A percentile compares a stretch with the other conserved stretches of the same genome.
Evolutionary conservation across 768 basidiomycete genomes (phyloP).

Genomic region (Pleurotus pulmonarius): DNA sequence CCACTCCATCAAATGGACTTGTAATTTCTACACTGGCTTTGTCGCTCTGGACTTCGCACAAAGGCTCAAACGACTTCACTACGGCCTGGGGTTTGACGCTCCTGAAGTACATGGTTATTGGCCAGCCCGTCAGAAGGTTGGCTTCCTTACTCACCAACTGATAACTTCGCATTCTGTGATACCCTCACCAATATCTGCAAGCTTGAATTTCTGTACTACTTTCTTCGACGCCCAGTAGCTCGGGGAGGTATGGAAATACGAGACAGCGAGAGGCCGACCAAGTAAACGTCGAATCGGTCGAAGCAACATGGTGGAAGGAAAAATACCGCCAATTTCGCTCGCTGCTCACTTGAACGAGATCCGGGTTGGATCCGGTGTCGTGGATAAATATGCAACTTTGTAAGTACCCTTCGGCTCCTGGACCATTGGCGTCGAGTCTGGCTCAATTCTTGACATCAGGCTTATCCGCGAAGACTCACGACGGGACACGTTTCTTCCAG

Average conservation of each 20-base stretch:
- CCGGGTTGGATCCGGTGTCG: conserved; percentile 7
- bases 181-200: conserved; percentile 87
- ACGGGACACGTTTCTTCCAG: no score
- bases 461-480: no score
- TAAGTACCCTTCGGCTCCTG: no score
- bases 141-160: conserved; percentile 57
- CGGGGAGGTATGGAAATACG: conserved; percentile 30
- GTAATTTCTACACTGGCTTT: conserved; percentile 92
- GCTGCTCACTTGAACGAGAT: background rate
- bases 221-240: conserved; percentile 27
- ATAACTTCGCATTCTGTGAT: conserved; percentile 91
- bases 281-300: conserved; percentile 29
- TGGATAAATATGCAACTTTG: background rate
- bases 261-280: conserved; percentile 20
- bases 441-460: no score
- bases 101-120: conserved; percentile 38
- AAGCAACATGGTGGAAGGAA: conserved; percentile 26
- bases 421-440: no score
- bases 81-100: conserved; percentile 47
- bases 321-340: conserved; percentile 12
- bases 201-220: conserved; percentile 58
- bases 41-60: conserved; percentile 88
- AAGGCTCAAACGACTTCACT: conserved; percentile 63
- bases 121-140: conserved; percentile 6
- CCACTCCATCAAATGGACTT: conserved; percentile 74